Percentiles rank a stretch among this genome's conserved stretches.
phyloP scores from a whole-genome alignment of 345 rosid species.

The Mallotus nudiflorus region DNA sequence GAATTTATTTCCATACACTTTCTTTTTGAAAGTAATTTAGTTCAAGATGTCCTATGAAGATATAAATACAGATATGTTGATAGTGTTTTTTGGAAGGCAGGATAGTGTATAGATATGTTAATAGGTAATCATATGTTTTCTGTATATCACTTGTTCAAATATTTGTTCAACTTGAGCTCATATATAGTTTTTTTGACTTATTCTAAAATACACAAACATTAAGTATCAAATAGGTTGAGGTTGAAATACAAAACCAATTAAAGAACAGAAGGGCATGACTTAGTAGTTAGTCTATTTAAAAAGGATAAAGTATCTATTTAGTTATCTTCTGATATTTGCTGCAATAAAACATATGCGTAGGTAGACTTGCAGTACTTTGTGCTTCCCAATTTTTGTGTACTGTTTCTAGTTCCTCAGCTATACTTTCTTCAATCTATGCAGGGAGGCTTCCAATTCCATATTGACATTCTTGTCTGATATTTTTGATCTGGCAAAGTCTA shows the following conservation, averaged over 20 bases:
- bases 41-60: background rate
- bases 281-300: too few relatives aligned
- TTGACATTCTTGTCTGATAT: conserved; percentile 86
- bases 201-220: background rate
- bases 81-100: background rate
- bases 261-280: background rate
- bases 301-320: too few relatives aligned
- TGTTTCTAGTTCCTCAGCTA: background rate
- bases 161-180: background rate
- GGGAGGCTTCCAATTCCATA: conserved; percentile 95
- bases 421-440: conserved; percentile 33
- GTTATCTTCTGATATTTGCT: background rate
- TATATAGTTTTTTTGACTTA: background rate
- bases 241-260: background rate
- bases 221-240: background rate
- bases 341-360: background rate
- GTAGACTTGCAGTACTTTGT: too few relatives aligned
- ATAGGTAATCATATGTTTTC: background rate
- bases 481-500: conserved; percentile 77
- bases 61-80: background rate
- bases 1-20: background rate
- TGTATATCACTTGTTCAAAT: background rate
- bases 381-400: background rate
- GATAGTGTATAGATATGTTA: background rate
- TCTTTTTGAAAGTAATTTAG: background rate